A percentile compares a stretch with the other conserved stretches of the same genome.
Evolutionary conservation across 805 yeast species (phyloP).

Genomic region (Pichia paraexigua): DNA sequence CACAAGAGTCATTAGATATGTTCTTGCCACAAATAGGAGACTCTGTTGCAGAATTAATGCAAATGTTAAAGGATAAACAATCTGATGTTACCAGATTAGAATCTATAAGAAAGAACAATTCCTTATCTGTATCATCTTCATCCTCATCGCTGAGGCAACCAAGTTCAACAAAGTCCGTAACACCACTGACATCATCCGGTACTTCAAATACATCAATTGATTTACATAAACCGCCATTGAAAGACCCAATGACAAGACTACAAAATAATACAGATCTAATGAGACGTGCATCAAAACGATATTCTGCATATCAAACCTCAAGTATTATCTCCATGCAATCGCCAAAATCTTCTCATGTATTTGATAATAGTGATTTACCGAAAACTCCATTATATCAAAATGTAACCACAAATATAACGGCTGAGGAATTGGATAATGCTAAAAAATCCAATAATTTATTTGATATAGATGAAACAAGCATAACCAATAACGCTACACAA

Average conservation of each 20-base stretch:
- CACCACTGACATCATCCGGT: not conserved
- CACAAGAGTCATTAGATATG: constrained; percentile 70
- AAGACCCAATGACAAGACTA: constrained; percentile 65
- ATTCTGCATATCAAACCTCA: constrained; percentile 74
- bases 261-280: constrained; percentile 79
- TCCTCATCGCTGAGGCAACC: not conserved
- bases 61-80: constrained; percentile 76
- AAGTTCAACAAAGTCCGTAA: not conserved
- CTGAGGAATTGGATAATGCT: constrained; percentile 6
- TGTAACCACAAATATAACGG: constrained; percentile 1
- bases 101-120: constrained; percentile 1
- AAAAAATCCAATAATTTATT: not conserved
- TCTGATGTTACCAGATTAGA: constrained; percentile 26
- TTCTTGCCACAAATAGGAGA: constrained; percentile 81
- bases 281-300: constrained; percentile 89
- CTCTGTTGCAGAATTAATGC: constrained; percentile 73
- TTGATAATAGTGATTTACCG: constrained; percentile 11
- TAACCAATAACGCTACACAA: not conserved
- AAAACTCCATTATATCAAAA: constrained; percentile 14
- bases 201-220: not conserved
- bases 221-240: constrained; percentile 8
- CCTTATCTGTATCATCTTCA: not conserved
- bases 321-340: constrained; percentile 24
- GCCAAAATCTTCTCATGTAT: constrained; percentile 3
- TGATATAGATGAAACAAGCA: not conserved